A percentile compares a stretch with the other conserved stretches of the same genome.
Conservation (phyloP, 2,329 filamentous ascomycete species). For the Aspergillus pseudoviridinutans region DNA sequence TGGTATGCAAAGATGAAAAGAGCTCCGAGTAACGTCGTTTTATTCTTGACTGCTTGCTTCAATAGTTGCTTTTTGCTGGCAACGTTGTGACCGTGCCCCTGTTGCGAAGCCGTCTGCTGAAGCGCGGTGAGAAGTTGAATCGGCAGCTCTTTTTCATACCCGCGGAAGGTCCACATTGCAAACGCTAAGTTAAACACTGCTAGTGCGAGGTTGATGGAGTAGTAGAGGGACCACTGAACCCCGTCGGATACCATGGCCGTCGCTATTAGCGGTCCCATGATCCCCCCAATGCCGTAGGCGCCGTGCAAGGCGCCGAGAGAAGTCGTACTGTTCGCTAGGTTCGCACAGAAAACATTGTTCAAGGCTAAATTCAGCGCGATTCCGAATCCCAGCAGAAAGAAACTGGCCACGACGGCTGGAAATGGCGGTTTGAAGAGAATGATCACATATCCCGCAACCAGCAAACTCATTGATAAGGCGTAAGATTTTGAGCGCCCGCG, state of each 20-base stretch:
- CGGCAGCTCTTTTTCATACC: constrained; percentile 61
- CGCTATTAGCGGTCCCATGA: constrained; percentile 65
- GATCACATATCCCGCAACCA: constrained; percentile 60
- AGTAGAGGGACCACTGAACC: constrained; percentile 67
- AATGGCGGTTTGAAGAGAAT: constrained; percentile 68
- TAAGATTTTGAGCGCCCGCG: constrained; percentile 65
- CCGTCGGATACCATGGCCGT: constrained; percentile 65
- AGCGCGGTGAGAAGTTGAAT: constrained; percentile 41
- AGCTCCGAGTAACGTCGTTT: constrained; percentile 67
- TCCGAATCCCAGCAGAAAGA: constrained; percentile 61
- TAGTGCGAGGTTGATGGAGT: constrained; percentile 61
- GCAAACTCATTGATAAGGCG: constrained; percentile 54
- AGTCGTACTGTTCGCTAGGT: constrained; percentile 49
- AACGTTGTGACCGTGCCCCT: constrained; percentile 24
- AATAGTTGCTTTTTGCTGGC: constrained; percentile 31
- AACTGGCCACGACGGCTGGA: constrained; percentile 61
- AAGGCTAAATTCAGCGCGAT: constrained; percentile 50
- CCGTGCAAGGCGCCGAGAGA: constrained; percentile 41
- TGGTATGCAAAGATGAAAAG: constrained; percentile 85
- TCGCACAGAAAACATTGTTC: constrained; percentile 55
- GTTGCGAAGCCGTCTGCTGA: constrained; percentile 41
- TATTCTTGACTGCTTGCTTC: constrained; percentile 49
- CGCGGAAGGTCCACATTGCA: constrained; percentile 64
- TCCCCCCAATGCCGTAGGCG: constrained; percentile 58
- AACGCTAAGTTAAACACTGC: constrained; percentile 55